Evolutionary conservation across 2,329 filamentous ascomycete species (phyloP).

Genomic region (Penicillium sp.): DNA sequence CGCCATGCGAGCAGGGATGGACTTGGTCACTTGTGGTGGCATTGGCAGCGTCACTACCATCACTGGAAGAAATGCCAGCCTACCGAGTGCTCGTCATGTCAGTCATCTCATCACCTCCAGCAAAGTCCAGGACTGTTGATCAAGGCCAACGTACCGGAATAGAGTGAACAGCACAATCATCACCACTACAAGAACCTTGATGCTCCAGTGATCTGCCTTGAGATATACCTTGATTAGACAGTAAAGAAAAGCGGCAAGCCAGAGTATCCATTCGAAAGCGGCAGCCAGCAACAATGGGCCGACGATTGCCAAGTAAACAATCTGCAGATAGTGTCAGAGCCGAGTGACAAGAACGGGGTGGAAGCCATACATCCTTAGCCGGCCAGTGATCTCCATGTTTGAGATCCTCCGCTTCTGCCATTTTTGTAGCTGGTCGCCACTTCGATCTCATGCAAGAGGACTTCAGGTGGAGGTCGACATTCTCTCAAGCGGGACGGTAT

Average conservation of each 20-base stretch:
- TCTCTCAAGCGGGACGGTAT: not conserved
- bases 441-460: not conserved
- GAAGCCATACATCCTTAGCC: conserved; percentile 17
- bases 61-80: conserved; percentile 83
- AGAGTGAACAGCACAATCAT: conserved; percentile 73
- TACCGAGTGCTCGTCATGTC: conserved; percentile 37
- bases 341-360: not conserved
- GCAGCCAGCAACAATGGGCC: conserved; percentile 81
- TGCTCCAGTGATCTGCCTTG: conserved; percentile 87
- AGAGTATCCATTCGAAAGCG: conserved; percentile 89
- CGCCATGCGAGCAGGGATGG: conserved; percentile 72
- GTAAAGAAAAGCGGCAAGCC: conserved; percentile 91
- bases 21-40: conserved; percentile 68
- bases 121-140: not conserved
- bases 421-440: not conserved
- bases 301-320: conserved; percentile 80
- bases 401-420: not conserved
- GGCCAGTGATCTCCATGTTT: conserved; percentile 4
- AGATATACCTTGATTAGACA: conserved; percentile 84
- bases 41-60: conserved; percentile 92
- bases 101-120: conserved; percentile 1
- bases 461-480: not conserved
- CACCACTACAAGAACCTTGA: conserved; percentile 73
- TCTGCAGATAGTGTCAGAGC: conserved; percentile 56
- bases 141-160: conserved; percentile 62